A percentile compares a stretch with the other conserved stretches of the same genome.
These are phyloP conservation scores for Fusarium nodosum DNA, from an alignment of 2,329 filamentous ascomycete species.

Conservation along the genomic window DNA sequence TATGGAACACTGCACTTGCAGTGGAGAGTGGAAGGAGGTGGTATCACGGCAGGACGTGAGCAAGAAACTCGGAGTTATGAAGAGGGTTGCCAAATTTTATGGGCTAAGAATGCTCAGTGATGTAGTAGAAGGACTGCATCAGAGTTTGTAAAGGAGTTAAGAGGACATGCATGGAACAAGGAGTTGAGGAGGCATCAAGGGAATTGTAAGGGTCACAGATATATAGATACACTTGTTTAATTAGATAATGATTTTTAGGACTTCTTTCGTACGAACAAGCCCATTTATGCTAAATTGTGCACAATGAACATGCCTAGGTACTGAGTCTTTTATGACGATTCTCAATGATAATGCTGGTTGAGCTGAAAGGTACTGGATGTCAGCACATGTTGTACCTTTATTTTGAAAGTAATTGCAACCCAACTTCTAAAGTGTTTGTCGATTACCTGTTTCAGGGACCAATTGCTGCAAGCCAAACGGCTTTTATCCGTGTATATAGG, in stretches of 20 bases:
- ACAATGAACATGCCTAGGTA: not conserved
- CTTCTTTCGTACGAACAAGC: not conserved
- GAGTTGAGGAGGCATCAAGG: constrained; percentile 37
- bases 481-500: not conserved
- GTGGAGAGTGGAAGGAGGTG: constrained; percentile 84
- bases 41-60: constrained; percentile 76
- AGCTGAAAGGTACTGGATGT: constrained; percentile 14
- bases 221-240: constrained; percentile 10
- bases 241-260: constrained; percentile 3
- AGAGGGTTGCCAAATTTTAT: constrained; percentile 82
- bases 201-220: not conserved
- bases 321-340: not conserved
- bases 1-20: constrained; percentile 96
- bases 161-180: constrained; percentile 30
- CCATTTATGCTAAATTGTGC: not conserved
- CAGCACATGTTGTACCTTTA: too few species aligned
- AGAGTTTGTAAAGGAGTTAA: constrained; percentile 56
- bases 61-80: constrained; percentile 76
- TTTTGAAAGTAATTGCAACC: not conserved
- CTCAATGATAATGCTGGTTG: not conserved
- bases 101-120: constrained; percentile 83
- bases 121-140: constrained; percentile 75
- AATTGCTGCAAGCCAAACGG: not conserved
- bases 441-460: not conserved
- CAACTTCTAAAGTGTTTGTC: not conserved